Base-by-base conservation (phyloP, 306 rosid species). In the Sophora flavescens region DNA sequence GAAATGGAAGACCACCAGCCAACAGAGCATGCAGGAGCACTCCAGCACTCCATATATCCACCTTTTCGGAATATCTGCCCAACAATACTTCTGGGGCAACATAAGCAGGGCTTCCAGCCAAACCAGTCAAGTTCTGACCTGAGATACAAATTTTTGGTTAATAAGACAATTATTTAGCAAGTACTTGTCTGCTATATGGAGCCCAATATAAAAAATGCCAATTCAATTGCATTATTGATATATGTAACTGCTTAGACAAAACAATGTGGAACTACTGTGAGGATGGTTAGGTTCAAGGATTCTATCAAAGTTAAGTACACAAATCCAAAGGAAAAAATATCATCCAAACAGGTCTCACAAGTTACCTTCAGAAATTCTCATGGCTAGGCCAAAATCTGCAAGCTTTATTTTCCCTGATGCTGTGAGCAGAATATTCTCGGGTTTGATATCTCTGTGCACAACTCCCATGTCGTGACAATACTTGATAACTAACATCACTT, bases 381-480 rank as follows among this genome's bases (percentile, higher is more conserved):
- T 91, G 75, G 98, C 99, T 63, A 92, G 86, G 58, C 99, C 99
- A 84, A 96, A 96, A 88, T 96, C 99, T 22, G 99, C 99, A 60
- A 96, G 98, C 97, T 96, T 96, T 72, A 96, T 82, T 76, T 88
- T 92, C 75, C 97, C 99, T 13, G 89, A 75, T 65, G 85, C 76
- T 0, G 97, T 88, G 74, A 92, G 93, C 83, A 96, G 93, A 82
- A 92, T 96, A 76, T 96, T 96, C 84, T 96, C 99, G 26, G 99
- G 99, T 81, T 96, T 96, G 80, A 96, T 61, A 86, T 96, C 99
- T 83, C 99, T 82, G 74, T 96, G 99, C 64, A 91, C 99, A 84
- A 96, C 99, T 75, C 99, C 99, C 99, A 96, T 96, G 79, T 96
- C 99, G 91, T 96, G 98, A 76, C 98, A 96, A 70, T 92, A 96